Conservation (phyloP, 2,329 filamentous ascomycete genomes). For the Diaporthe sp. region DNA sequence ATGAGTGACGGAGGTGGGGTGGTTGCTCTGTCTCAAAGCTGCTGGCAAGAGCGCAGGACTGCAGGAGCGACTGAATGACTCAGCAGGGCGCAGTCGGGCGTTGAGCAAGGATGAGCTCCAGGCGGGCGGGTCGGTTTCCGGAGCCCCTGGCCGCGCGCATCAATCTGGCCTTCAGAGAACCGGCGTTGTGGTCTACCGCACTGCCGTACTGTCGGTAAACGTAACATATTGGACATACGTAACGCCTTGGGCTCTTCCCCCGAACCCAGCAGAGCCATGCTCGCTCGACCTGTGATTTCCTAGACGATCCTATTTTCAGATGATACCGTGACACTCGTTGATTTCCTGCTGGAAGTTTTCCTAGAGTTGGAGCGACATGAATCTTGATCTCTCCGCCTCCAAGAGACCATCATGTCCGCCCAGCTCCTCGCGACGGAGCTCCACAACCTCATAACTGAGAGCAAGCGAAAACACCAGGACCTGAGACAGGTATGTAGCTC, state of each 20-base stretch:
- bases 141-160: slow-evolving; percentile 22
- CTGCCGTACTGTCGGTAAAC: not conserved
- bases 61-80: slow-evolving; percentile 14
- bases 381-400: slow-evolving; percentile 22
- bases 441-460: slow-evolving; percentile 92
- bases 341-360: not conserved
- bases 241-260: not conserved
- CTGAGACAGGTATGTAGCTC: slow-evolving; percentile 75
- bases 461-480: slow-evolving; percentile 93
- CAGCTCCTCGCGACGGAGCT: slow-evolving; percentile 91
- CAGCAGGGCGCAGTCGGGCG: not conserved
- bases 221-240: slow-evolving; percentile 20
- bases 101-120: not conserved
- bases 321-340: slow-evolving; percentile 7
- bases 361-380: slow-evolving; percentile 19
- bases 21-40: not conserved
- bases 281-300: not conserved
- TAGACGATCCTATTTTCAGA: slow-evolving; percentile 4
- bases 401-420: slow-evolving; percentile 78
- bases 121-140: slow-evolving; percentile 24
- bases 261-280: slow-evolving; percentile 12
- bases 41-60: not conserved
- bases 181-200: not conserved
- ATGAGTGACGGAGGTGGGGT: slow-evolving; percentile 26
- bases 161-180: slow-evolving; percentile 25